Evolutionary conservation across 2,329 filamentous ascomycete species (phyloP), one percentile per base, ranked within the genome.

Genomic region (Aspergillus sp.): DNA sequence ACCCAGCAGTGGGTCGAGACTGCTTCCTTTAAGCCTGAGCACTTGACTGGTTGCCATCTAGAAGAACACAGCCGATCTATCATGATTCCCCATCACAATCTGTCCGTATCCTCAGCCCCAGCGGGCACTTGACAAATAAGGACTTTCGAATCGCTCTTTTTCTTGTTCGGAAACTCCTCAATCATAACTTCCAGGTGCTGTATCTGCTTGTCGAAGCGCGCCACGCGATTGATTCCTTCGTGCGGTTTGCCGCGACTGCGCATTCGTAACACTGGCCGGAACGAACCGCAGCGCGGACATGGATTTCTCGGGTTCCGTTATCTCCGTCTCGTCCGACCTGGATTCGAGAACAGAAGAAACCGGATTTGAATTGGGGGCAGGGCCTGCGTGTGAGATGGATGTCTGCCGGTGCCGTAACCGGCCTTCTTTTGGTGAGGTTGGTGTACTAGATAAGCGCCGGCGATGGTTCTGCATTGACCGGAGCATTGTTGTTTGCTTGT

Each of bases 401-500:
- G 66, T 68, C 48, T 69, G 66, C 47, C 73, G 64, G 47, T 72
- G 62, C 39, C 70, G 64, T 55, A 75, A 58, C 51, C 73, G 68
- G 40, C 68, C 69, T 62, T 74, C 73, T 39, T 71, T 68, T 27
- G 72, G 64, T 12, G 68, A 71, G 15, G 66, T 63, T 5, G 67
- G 61, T 5, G 68, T 67, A 8, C 65, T 61, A 4, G 75, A 76
- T 22, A 77, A 64, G 46, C 75, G 71, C 24, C 73, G 70, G 34
- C 67, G 62, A 40, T 71, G 67, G 22, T 64, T 66, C 34, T 71
- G 65, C 47, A 69, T 60, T 9, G 68, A 65, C 49, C 85, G 80
- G 12, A 98, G 79, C 75, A 99, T 86, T 17, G 91, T 96, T 44
- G 82, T 86, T 51, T 90, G 85, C 48, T 88, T 88, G 68, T 97